Evolutionary conservation across 345 rosid genomes (phyloP).

Genomic region (Reutealis trisperma): DNA sequence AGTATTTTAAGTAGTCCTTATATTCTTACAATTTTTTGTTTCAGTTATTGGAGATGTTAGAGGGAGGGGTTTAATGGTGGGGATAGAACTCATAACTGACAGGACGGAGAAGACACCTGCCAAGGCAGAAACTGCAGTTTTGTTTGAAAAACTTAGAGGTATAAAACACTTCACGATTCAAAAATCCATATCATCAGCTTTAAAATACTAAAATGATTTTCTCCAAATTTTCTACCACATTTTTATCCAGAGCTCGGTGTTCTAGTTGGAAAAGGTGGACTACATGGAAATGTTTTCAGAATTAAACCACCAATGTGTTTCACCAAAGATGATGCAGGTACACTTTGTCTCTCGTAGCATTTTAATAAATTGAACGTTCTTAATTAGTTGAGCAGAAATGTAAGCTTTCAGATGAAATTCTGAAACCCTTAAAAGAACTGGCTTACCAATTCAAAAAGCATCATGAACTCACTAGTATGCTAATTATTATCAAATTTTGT

Average conservation of each 20-base stretch:
- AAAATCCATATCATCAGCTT: not conserved
- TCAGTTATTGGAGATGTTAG: constrained; percentile 90
- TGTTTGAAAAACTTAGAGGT: constrained; percentile 90
- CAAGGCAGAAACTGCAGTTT: constrained; percentile 69
- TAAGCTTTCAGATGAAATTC: not conserved
- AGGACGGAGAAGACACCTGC: constrained; percentile 83
- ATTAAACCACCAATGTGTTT: constrained; percentile 97
- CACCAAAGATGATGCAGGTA: constrained; percentile 89
- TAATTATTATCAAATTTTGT: not conserved
- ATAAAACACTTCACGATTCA: constrained; percentile 17
- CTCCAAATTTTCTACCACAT: not conserved
- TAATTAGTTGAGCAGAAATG: not conserved
- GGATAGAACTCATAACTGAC: constrained; percentile 80
- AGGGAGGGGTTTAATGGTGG: constrained; percentile 91
- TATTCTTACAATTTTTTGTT: constrained; percentile 12
- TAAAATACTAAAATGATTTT: not conserved
- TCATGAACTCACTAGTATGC: not conserved
- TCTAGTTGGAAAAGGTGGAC: constrained; percentile 89
- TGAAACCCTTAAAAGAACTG: not conserved
- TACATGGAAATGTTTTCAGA: constrained; percentile 85
- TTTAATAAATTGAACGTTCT: not conserved
- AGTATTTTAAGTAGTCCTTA: not conserved
- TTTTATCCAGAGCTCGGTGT: constrained; percentile 66
- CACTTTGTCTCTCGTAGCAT: not conserved
- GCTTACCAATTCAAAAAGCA: not conserved